A percentile compares a stretch with the other conserved stretches of the same genome.
phyloP scores from a whole-genome alignment of 2,329 filamentous ascomycete species.

The Talaromyces sp. region DNA sequence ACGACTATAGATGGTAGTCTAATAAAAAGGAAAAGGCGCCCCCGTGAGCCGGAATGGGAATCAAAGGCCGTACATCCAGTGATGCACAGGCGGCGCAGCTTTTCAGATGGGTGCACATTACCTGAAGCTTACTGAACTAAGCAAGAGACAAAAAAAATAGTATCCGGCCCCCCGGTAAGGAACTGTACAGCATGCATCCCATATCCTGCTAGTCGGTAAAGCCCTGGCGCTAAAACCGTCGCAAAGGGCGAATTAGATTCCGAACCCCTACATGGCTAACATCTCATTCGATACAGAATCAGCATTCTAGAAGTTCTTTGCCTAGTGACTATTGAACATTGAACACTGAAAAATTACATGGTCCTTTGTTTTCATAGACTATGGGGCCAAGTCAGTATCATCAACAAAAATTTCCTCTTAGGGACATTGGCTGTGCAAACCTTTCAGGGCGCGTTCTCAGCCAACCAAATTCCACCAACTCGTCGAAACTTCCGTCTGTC shows the following conservation, averaged over 20 bases:
- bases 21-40: background rate
- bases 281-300: background rate
- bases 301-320: background rate
- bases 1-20: background rate
- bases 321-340: background rate
- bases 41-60: background rate
- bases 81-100: background rate
- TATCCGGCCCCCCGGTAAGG: slow-evolving; percentile 2
- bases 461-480: background rate
- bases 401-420: background rate
- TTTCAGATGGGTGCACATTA: background rate
- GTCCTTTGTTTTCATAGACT: background rate
- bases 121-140: background rate
- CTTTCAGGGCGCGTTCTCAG: background rate
- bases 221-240: background rate
- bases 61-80: background rate
- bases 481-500: background rate
- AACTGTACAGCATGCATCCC: background rate
- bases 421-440: background rate
- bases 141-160: background rate
- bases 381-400: background rate
- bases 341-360: background rate
- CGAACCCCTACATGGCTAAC: background rate
- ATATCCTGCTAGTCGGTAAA: background rate
- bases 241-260: background rate